Evolutionary conservation across 2,329 filamentous ascomycete species (phyloP).

Genomic region (Claviceps spartinae): DNA sequence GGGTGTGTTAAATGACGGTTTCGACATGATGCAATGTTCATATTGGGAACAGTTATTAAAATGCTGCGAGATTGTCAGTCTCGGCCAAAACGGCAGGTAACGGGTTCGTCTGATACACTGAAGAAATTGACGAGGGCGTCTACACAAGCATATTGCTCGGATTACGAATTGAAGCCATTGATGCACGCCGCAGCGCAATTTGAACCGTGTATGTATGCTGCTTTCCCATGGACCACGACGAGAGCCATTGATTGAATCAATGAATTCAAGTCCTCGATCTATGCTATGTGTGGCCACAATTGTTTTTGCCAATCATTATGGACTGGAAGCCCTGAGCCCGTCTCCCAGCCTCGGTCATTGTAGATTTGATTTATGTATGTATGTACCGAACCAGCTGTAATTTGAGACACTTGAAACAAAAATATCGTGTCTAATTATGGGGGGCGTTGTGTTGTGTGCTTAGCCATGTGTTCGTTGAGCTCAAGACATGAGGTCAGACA

Average conservation of each 20-base stretch:
- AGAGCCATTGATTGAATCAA: too few species aligned
- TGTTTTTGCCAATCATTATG: too few species aligned
- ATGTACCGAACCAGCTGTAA: not conserved
- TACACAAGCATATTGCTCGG: not conserved
- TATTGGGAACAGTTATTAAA: not conserved
- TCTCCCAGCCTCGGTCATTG: not conserved
- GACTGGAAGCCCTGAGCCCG: not conserved
- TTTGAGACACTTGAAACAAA: constrained; percentile 10
- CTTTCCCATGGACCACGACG: too few species aligned
- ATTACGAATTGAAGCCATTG: not conserved
- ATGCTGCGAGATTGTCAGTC: not conserved
- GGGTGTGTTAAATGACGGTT: not conserved
- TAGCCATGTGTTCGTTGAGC: constrained; percentile 22
- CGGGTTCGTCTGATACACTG: not conserved
- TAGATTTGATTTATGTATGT: not conserved
- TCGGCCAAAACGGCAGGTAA: not conserved
- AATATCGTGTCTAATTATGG: constrained; percentile 7
- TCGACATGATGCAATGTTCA: not conserved
- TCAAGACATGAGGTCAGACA: not conserved
- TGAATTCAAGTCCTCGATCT: too few species aligned
- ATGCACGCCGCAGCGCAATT: too few species aligned
- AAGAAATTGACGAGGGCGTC: not conserved
- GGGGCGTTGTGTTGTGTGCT: constrained; percentile 14
- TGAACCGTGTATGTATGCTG: too few species aligned
- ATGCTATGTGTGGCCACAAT: too few species aligned